Conservation (phyloP, 108 stramenopile genomes). For the Mediolabrus comicus region DNA sequence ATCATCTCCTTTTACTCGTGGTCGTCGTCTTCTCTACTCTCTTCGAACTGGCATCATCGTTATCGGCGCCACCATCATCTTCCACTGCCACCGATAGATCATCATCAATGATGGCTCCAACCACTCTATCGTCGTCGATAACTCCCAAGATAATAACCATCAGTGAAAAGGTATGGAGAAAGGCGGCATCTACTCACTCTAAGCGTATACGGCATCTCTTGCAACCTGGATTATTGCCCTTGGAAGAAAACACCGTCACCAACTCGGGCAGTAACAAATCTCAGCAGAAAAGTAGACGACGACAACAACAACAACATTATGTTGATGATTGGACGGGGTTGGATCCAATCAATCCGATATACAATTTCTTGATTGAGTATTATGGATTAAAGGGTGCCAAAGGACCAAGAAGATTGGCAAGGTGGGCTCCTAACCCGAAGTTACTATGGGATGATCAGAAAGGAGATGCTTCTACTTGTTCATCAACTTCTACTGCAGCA, state of each 20-base stretch:
- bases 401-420: conserved; percentile 51
- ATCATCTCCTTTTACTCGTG: neutral
- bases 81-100: neutral
- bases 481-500: neutral
- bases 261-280: neutral
- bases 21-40: neutral
- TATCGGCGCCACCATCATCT: neutral
- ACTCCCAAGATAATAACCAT: neutral
- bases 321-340: conserved; percentile 41
- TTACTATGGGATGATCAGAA: conserved; percentile 23
- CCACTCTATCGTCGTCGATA: neutral
- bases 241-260: neutral
- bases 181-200: conserved; percentile 2
- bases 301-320: neutral
- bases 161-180: conserved; percentile 7
- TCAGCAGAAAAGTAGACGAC: neutral
- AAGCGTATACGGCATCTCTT: conserved; percentile 2
- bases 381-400: conserved; percentile 78
- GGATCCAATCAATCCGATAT: conserved; percentile 78
- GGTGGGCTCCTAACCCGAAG: conserved; percentile 66
- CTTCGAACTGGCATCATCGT: neutral
- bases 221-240: conserved; percentile 3
- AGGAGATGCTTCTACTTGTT: no score
- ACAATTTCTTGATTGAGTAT: conserved; percentile 86
- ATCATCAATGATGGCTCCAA: neutral